Percentiles rank a stretch among this genome's conserved stretches.
These are phyloP conservation scores for Oropetium thomaeum DNA, from an alignment of 176 grass and related monocot species.

Conservation along the genomic window DNA sequence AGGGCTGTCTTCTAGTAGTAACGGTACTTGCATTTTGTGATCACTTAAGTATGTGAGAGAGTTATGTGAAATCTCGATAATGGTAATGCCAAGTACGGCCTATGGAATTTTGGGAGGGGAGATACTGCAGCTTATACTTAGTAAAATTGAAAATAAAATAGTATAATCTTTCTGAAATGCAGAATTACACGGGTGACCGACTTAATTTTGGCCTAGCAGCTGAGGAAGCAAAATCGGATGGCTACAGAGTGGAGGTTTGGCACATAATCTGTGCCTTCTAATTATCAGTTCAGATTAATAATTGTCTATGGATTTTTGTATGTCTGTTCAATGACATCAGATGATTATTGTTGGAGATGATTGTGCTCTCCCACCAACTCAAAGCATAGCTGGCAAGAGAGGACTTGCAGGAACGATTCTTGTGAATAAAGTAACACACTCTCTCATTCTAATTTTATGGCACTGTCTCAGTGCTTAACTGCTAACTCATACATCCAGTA, in stretches of 20 bases:
- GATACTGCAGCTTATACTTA: background rate
- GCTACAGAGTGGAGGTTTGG: conserved; percentile 94
- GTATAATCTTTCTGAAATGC: conserved; percentile 33
- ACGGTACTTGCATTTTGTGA: conserved; percentile 50
- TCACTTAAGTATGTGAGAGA: background rate
- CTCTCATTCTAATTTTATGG: background rate
- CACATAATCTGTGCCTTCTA: background rate
- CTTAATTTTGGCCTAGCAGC: conserved; percentile 99
- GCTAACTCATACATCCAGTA: no score
- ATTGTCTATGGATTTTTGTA: conserved; percentile 15
- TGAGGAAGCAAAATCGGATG: conserved; percentile 98
- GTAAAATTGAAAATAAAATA: background rate
- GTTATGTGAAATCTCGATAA: conserved; percentile 2
- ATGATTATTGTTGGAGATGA: conserved; percentile 81
- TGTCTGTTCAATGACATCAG: conserved; percentile 27
- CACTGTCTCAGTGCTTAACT: background rate
- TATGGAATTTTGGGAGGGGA: background rate
- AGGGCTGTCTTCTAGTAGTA: conserved; percentile 94
- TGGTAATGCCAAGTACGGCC: background rate
- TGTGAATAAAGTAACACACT: conserved; percentile 57
- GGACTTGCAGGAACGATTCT: conserved; percentile 74
- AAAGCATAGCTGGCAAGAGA: conserved; percentile 67
- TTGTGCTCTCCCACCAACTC: conserved; percentile 58
- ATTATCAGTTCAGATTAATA: conserved; percentile 23
- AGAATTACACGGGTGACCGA: conserved; percentile 98